Conservation (phyloP, 176 grass and related monocot species). For the Zea luxurians region DNA sequence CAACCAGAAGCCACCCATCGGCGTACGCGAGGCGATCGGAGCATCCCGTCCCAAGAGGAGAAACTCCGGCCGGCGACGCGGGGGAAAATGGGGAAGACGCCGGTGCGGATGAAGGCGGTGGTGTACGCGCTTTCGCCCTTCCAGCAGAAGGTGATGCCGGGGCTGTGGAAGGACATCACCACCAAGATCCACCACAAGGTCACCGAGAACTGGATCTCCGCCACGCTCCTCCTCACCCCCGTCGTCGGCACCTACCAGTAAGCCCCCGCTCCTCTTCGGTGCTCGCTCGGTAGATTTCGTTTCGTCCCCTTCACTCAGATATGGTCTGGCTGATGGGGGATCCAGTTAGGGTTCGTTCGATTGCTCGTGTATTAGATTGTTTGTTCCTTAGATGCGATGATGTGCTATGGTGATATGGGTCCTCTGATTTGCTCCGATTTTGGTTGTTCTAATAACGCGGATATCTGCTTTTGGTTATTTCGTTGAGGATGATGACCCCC, state of each 20-base stretch:
- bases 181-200: conserved; percentile 99
- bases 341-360: conserved; percentile 1
- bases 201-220: conserved; percentile 96
- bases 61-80: conserved; percentile 16
- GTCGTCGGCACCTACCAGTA: conserved; percentile 91
- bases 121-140: conserved; percentile 94
- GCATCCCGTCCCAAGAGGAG: background rate
- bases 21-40: conserved; percentile 36
- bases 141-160: conserved; percentile 99
- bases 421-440: background rate
- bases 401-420: background rate
- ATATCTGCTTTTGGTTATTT: background rate
- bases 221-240: conserved; percentile 71
- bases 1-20: background rate
- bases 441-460: background rate
- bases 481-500: background rate
- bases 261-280: background rate
- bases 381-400: background rate
- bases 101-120: conserved; percentile 95
- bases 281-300: background rate
- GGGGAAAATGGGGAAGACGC: conserved; percentile 74
- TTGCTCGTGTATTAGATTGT: background rate
- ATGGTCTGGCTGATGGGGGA: background rate
- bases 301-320: background rate
- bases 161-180: conserved; percentile 96